A percentile compares a stretch with the other conserved stretches of the same genome.
These are phyloP conservation scores for Cladosporium cucumerinum DNA, from an alignment of 2,329 filamentous ascomycete species.

Conservation along the genomic window DNA sequence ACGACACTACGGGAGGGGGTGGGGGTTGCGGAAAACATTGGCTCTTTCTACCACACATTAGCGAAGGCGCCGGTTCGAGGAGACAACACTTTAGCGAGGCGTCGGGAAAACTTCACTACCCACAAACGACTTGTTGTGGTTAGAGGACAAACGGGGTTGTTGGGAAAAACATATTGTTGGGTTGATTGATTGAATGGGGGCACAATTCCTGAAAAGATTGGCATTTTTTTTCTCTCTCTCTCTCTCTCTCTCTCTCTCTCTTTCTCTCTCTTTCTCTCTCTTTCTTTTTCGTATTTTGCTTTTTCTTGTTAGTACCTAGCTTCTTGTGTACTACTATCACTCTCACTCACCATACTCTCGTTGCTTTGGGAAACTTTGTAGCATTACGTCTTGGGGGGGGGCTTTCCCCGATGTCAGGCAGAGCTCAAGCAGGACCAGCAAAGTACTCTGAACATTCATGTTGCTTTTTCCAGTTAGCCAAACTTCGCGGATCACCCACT, in stretches of 20 bases:
- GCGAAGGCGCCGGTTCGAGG: slow-evolving; percentile 15
- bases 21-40: slow-evolving; percentile 10
- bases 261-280: not conserved
- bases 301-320: not conserved
- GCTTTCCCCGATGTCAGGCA: not conserved
- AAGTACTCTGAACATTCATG: too few relatives aligned
- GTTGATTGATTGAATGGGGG: slow-evolving; percentile 6
- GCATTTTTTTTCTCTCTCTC: not conserved
- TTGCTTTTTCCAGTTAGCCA: not conserved
- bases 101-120: slow-evolving; percentile 5
- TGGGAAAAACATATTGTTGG: slow-evolving; percentile 6
- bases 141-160: slow-evolving; percentile 8
- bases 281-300: not conserved
- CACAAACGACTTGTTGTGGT: not conserved
- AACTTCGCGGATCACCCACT: not conserved
- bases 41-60: slow-evolving; percentile 12
- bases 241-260: not conserved
- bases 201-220: slow-evolving; percentile 4
- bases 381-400: not conserved
- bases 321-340: not conserved
- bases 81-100: slow-evolving; percentile 14
- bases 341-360: not conserved
- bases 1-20: not conserved
- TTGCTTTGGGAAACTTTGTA: not conserved
- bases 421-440: too few relatives aligned